phyloP scores from a whole-genome alignment of 495 filamentous ascomycete species.

The Echria macrotheca region DNA sequence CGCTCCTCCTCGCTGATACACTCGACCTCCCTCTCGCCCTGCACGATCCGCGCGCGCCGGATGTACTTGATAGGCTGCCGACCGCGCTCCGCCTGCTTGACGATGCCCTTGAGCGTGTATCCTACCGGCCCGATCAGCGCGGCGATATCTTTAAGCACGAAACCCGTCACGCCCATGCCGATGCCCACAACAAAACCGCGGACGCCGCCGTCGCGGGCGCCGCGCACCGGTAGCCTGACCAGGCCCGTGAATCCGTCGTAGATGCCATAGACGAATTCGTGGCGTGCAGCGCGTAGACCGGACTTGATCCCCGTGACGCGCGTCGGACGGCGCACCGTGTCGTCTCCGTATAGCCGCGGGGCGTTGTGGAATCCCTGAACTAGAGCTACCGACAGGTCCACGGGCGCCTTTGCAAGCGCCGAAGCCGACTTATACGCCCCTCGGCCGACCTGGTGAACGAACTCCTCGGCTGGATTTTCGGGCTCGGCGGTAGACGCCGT shows the following conservation, averaged over 20 bases:
- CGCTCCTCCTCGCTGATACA: slow-evolving; percentile 27
- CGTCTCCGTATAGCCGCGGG: slow-evolving; percentile 65
- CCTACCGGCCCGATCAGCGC: slow-evolving; percentile 59
- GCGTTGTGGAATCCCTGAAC: slow-evolving; percentile 82
- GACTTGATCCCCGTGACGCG: slow-evolving; percentile 64
- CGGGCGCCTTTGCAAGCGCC: slow-evolving; percentile 48
- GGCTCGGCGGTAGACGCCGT: slow-evolving; percentile 21
- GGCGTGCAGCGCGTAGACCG: slow-evolving; percentile 59
- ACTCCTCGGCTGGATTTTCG: slow-evolving; percentile 34
- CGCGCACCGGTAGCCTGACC: slow-evolving; percentile 58
- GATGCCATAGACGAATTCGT: slow-evolving; percentile 65
- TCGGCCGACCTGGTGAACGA: slow-evolving; percentile 39
- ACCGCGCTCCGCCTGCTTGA: slow-evolving; percentile 45
- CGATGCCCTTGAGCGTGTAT: slow-evolving; percentile 62
- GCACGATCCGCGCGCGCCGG: slow-evolving; percentile 42
- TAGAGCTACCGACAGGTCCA: slow-evolving; percentile 67
- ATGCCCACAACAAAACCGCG: slow-evolving; percentile 61
- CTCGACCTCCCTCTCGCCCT: slow-evolving; percentile 38
- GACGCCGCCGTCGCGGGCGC: slow-evolving; percentile 50
- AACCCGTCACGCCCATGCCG: slow-evolving; percentile 68
- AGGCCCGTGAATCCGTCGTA: slow-evolving; percentile 70
- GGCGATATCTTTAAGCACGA: slow-evolving; percentile 64
- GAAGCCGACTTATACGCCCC: slow-evolving; percentile 35
- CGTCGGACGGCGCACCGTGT: slow-evolving; percentile 39
- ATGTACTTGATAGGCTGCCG: slow-evolving; percentile 45